Evolutionary conservation across 108 stramenopile genomes (phyloP).

Genomic region (Pseudonitzschia multistriata): DNA sequence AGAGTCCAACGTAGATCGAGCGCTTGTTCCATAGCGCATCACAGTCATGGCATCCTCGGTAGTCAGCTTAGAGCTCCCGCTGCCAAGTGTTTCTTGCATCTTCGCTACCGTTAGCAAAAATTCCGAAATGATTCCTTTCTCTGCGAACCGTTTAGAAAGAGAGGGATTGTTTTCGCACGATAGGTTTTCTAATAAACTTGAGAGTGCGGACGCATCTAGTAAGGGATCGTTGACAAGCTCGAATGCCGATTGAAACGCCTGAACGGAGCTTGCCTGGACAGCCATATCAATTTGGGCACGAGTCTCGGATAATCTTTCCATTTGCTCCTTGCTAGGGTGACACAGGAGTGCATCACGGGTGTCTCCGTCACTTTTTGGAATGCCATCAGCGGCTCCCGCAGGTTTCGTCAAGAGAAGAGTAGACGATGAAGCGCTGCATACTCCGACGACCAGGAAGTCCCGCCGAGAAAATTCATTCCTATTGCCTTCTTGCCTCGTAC

Average conservation of each 20-base stretch:
- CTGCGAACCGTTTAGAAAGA: not conserved
- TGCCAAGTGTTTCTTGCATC: not conserved
- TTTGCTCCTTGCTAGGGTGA: not conserved
- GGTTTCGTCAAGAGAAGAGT: not conserved
- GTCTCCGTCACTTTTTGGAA: not conserved
- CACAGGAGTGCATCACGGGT: not conserved
- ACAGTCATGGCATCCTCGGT: conserved; percentile 8
- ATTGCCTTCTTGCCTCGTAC: too few relatives aligned
- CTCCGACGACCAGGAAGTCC: not conserved
- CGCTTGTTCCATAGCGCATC: conserved; percentile 12
- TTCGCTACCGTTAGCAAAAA: not conserved
- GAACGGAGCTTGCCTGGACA: conserved; percentile 16
- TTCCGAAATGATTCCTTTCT: not conserved
- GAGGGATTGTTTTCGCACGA: not conserved
- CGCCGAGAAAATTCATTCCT: not conserved
- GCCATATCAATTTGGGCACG: conserved; percentile 13
- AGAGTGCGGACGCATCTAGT: not conserved
- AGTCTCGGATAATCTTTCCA: not conserved
- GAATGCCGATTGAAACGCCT: conserved; percentile 10
- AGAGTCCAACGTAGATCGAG: not conserved
- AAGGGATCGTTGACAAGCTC: conserved; percentile 6
- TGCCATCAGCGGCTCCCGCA: not conserved
- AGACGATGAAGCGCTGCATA: not conserved
- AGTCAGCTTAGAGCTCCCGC: not conserved
- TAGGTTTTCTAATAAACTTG: not conserved